Evolutionary conservation across 2,329 filamentous ascomycete species (phyloP).

Genomic region (Hypoxylon sp.): DNA sequence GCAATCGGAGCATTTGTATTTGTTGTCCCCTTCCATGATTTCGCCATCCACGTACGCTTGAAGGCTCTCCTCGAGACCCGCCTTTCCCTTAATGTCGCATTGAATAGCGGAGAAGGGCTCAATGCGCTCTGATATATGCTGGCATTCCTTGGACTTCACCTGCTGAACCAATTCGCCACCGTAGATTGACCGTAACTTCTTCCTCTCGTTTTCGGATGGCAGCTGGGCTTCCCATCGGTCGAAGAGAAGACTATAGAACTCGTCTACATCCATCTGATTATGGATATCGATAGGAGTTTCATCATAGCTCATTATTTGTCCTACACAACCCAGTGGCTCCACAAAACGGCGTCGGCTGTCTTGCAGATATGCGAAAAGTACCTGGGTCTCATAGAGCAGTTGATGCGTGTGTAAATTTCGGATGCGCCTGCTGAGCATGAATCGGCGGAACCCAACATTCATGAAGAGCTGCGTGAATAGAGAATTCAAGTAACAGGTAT

Average conservation of each 20-base stretch:
- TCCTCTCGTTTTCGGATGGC: conserved; percentile 73
- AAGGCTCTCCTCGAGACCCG: conserved; percentile 84
- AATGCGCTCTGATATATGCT: conserved; percentile 89
- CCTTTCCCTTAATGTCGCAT: conserved; percentile 95
- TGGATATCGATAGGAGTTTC: conserved; percentile 85
- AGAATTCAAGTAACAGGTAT: conserved; percentile 98
- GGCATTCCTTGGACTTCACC: conserved; percentile 93
- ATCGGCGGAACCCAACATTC: conserved; percentile 87
- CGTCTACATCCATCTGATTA: conserved; percentile 97
- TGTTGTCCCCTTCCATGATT: conserved; percentile 97
- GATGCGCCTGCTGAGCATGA: conserved; percentile 77
- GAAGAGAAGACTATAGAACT: conserved; percentile 95
- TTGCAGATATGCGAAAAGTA: conserved; percentile 87
- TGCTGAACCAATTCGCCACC: conserved; percentile 93
- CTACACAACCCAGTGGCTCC: conserved; percentile 78
- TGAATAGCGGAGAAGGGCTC: conserved; percentile 96
- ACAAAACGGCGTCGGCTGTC: conserved; percentile 79
- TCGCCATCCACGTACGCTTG: conserved; percentile 97
- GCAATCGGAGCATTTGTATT: conserved; percentile 95
- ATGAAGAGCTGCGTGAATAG: conserved; percentile 95
- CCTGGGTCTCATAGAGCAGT: conserved; percentile 81
- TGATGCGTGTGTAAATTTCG: conserved; percentile 69
- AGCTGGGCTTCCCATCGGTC: conserved; percentile 91
- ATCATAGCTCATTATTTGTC: conserved; percentile 84
- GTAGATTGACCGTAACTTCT: conserved; percentile 83